These are phyloP conservation scores for Pythium myriotylum DNA, from an alignment of 352 stramenopile species.

Conservation along the genomic window DNA sequence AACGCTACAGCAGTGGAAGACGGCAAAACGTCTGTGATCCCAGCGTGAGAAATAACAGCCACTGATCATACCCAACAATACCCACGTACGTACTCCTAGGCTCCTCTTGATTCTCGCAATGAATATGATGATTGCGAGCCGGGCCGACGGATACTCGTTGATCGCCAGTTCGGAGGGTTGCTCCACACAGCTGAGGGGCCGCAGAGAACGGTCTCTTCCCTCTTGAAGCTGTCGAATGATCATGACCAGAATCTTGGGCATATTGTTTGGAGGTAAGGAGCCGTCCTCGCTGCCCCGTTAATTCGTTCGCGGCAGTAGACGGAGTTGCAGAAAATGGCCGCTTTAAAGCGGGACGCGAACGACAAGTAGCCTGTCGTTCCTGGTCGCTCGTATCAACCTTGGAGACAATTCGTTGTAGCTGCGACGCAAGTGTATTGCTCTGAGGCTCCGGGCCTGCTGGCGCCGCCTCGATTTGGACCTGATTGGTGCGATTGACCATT, in stretches of 20 bases:
- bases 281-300: background rate
- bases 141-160: too few species aligned
- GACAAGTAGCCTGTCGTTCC: background rate
- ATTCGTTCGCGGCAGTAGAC: background rate
- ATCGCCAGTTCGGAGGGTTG: constrained; percentile 10
- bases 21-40: too few species aligned
- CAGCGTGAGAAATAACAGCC: constrained; percentile 10
- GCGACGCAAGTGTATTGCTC: background rate
- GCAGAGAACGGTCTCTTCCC: constrained; percentile 23
- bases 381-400: background rate
- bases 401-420: constrained; percentile 4
- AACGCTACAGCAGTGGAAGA: constrained; percentile 3
- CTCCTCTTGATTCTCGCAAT: too few species aligned
- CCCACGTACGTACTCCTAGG: too few species aligned
- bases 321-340: constrained; percentile 21
- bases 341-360: constrained; percentile 4
- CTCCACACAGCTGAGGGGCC: background rate
- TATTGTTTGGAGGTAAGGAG: constrained; percentile 2
- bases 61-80: background rate
- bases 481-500: background rate
- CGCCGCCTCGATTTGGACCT: background rate
- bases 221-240: background rate
- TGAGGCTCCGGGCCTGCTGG: background rate
- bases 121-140: too few species aligned
- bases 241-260: background rate